Evolutionary conservation across 768 basidiomycete genomes (phyloP), one percentile per base, ranked within the genome.

Genomic region (Aureoboletus auriporus): DNA sequence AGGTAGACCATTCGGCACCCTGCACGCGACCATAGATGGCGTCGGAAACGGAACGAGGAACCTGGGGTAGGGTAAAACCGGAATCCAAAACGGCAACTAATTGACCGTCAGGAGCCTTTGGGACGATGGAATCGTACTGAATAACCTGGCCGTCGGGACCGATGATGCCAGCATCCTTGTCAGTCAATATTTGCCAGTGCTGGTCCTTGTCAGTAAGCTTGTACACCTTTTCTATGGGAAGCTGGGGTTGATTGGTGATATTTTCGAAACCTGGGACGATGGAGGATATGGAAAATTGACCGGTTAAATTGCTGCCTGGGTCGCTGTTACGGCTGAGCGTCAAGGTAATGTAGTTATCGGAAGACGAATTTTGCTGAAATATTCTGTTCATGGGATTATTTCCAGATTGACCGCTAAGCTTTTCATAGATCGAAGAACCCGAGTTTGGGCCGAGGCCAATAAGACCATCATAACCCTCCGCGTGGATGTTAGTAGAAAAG

Each of bases 21-120:
- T 76, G 78, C 9, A 90, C 84, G 34, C 85, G 79, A 10, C 88
- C 84, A 57, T 91, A 91, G 52, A 91, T 89, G 16, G 84, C 84
- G 54, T 91, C 86, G 6, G 86, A 79, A 52, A 89, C 74, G n/a
- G 74, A 70, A 28, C 86, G 82, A 8, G 84, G 84, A 31, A 88
- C 84, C 67, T 89, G 86, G 36, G 84, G 80, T 52, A 79, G 70
- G 1, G 83, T 80, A 62, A 75, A 89, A 44, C 88, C 86, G 37
- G 84, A 84, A 61, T 89, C 85, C 59, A 90, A 72, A 31, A 90
- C 82, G 16, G 80, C 86, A 12, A 89, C 82, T 39, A 83, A 71
- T 64, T 83, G 77, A 40, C 79, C 78, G 43, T 72, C 66, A 0
- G 83, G 84, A 14, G 84, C 84, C 50, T 74, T 76, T 8, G 83